Conservation (phyloP, 176 grass and related monocot species). For the Hordeum marinum region DNA sequence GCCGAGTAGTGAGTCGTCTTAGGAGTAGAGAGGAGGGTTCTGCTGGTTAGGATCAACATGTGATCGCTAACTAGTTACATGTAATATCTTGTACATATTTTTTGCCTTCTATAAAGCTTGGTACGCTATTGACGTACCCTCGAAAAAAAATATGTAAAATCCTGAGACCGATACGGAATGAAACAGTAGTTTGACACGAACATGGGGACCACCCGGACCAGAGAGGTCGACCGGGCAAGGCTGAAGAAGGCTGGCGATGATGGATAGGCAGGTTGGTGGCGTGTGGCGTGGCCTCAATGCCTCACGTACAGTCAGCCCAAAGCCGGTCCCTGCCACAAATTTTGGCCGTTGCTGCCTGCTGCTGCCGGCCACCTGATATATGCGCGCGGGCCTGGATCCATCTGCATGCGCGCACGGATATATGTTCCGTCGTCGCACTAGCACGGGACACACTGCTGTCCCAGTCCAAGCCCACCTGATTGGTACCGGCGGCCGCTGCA, state of each 20-base stretch:
- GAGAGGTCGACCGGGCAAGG: not conserved
- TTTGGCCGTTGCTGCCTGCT: not conserved
- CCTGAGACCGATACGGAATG: not conserved
- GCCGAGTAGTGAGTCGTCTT: too few species aligned
- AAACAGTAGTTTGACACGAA: not conserved
- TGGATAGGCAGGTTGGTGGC: not conserved
- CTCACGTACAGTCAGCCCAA: not conserved
- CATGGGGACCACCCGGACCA: not conserved
- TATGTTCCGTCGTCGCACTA: not conserved
- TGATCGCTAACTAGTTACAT: too few species aligned
- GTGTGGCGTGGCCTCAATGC: not conserved
- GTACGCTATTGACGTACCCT: too few species aligned
- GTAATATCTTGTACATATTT: too few species aligned
- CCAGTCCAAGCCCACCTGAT: not conserved
- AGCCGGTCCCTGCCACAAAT: not conserved
- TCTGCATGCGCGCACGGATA: not conserved
- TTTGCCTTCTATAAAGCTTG: too few species aligned
- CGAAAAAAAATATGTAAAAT: too few species aligned
- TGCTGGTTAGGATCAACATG: too few species aligned
- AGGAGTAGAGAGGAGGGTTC: too few species aligned
- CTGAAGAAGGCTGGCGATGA: not conserved
- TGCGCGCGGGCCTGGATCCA: not conserved
- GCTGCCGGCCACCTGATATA: not conserved
- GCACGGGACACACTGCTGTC: not conserved
- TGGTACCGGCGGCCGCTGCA: not conserved